Evolutionary conservation across 805 yeast genomes (phyloP), one percentile per base, ranked within the genome.

Genomic region (Ogataea degrootiae): DNA sequence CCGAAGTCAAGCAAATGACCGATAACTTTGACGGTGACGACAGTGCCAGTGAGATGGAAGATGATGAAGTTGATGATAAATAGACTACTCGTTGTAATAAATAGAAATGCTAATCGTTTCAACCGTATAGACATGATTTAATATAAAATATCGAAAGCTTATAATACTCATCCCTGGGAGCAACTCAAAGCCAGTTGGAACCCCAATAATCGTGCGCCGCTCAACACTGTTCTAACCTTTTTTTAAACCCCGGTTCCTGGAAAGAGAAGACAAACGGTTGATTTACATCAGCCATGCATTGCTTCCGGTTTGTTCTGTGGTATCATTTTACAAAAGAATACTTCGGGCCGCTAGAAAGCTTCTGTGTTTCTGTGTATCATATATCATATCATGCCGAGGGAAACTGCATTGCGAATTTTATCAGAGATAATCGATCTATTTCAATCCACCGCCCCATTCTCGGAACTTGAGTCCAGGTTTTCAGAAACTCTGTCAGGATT

Each of bases 21-120:
- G 72, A 67, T 31, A 56, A 54, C 15, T 65, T 62, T 38, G 62
- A 56, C 12, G 76, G 69, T 23, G 74, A 68, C 36, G 75, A 67
- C 23, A 62, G 63, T 44, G 66, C 64, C 41, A 60, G 58, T 36
- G 68, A 60, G 17, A 66, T 62, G 41, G 72, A 62, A 17, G 63
- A 61, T 9, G 68, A 59, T 35, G 66, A 68, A 29, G 62, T 69
- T 70, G 39, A 46, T 31, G 39, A 42, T 22, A 26, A 38, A 26
- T 11, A 42, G 15, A 17, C 7, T 19, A 9, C 34, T 23, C 5
- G 19, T 34, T 39, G 29, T 6, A 19, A 12, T n/a, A 33, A 31
- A 37, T 26, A 43, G 21, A 19, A 19, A 26, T 26, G 11, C 12
- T 11, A 26, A 26, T 26, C 31, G 11, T 9, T 15, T 34, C 5